phyloP scores from a whole-genome alignment of 805 yeast species.

The Monosporozyma aerobia region DNA sequence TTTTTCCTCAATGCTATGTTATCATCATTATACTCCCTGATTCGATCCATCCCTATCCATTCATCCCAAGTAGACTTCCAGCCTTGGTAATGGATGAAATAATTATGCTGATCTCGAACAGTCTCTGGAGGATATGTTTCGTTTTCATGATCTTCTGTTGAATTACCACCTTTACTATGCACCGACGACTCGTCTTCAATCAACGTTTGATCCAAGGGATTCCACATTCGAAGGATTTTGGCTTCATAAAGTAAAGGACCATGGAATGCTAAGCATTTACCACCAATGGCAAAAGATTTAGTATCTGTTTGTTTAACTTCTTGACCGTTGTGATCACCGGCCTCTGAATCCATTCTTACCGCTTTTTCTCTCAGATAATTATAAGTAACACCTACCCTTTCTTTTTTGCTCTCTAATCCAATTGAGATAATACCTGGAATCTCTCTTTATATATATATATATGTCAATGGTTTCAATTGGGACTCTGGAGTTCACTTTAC shows the following conservation, averaged over 20 bases:
- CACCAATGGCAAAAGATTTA: conserved; percentile 20
- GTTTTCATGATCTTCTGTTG: conserved; percentile 11
- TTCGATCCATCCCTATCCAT: conserved; percentile 71
- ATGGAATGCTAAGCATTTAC: conserved; percentile 68
- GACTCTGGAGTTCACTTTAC: too few relatives aligned
- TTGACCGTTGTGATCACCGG: neutral
- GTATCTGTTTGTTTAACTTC: neutral
- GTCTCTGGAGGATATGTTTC: conserved; percentile 12
- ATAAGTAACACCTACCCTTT: too few relatives aligned
- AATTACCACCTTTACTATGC: neutral
- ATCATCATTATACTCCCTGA: conserved; percentile 60
- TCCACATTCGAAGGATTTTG: conserved; percentile 56
- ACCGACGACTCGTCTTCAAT: neutral
- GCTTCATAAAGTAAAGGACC: conserved; percentile 90
- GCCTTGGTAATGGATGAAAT: conserved; percentile 81
- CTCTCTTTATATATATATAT: too few relatives aligned
- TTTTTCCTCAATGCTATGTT: conserved; percentile 56
- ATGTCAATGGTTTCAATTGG: too few relatives aligned
- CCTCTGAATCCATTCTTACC: neutral
- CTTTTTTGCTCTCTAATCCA: too few relatives aligned
- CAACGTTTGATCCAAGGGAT: conserved; percentile 32
- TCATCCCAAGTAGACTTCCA: conserved; percentile 97
- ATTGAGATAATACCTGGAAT: too few relatives aligned
- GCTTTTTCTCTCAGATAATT: neutral
- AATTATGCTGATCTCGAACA: conserved; percentile 34